These are phyloP conservation scores for Sporothrix brasiliensis DNA, from an alignment of 2,329 filamentous ascomycete species.

Conservation along the genomic window DNA sequence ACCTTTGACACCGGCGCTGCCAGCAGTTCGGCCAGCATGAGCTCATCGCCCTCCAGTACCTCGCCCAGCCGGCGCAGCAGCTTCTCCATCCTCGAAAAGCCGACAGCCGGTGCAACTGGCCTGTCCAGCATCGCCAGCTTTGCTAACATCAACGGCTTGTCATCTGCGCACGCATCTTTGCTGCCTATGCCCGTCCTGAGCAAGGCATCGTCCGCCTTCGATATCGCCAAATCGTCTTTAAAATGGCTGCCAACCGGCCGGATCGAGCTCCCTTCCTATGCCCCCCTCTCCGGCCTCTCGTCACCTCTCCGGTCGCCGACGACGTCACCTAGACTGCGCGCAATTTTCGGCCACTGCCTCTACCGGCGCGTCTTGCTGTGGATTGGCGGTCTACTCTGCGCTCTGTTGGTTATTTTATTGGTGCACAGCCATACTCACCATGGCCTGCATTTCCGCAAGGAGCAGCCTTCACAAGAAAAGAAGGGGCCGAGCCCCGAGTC, in stretches of 20 bases:
- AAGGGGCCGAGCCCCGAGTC: slow-evolving; percentile 39
- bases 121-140: slow-evolving; percentile 32
- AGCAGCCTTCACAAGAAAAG: slow-evolving; percentile 38
- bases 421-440: slow-evolving; percentile 36
- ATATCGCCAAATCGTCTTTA: slow-evolving; percentile 33
- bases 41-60: slow-evolving; percentile 29
- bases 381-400: slow-evolving; percentile 45
- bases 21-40: slow-evolving; percentile 31
- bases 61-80: slow-evolving; percentile 35
- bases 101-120: slow-evolving; percentile 12
- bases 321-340: slow-evolving; percentile 27
- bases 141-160: slow-evolving; percentile 29
- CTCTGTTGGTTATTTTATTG: slow-evolving; percentile 37
- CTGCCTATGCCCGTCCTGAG: slow-evolving; percentile 35
- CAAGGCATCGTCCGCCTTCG: slow-evolving; percentile 34
- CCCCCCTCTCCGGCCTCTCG: slow-evolving; percentile 24
- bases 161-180: slow-evolving; percentile 30
- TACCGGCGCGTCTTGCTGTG: slow-evolving; percentile 58
- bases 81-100: slow-evolving; percentile 35
- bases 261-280: slow-evolving; percentile 32
- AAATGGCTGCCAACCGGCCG: slow-evolving; percentile 31
- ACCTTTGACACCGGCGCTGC: slow-evolving; percentile 31
- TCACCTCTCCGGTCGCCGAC: slow-evolving; percentile 1
- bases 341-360: slow-evolving; percentile 55
- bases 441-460: slow-evolving; percentile 35